Base-by-base conservation (phyloP, 2,329 filamentous ascomycete genomes). In the Scedosporium aurantiacum region DNA sequence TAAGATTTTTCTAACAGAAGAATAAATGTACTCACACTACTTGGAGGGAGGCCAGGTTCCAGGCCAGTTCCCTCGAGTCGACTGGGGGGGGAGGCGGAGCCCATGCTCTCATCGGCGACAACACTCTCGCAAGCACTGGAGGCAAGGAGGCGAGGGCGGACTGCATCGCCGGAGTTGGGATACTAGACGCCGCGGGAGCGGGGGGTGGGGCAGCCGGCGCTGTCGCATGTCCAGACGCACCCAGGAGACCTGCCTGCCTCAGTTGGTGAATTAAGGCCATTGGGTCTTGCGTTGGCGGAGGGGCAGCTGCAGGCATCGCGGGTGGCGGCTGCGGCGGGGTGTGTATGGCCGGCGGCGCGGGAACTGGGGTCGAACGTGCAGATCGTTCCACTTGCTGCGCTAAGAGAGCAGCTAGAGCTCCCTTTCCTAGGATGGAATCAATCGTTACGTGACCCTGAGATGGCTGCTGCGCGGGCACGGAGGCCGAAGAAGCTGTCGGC, bases 1-100 rank as follows among this genome's bases (percentile, higher is more conserved):
- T n/a, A 10, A 55, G 18, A n/a, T n/a, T 10, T 2, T 28, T 5
- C 14, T 21, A 23, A 16, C 14, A 14, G 23, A 27, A 28, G 50
- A 55, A 18, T 3, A 12, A 12, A 47, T 40, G 37, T 61, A 76
- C 84, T 75, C 79, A 90, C 84, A 88, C 83, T 74, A 74, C 71
- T 63, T 91, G 91, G 52, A 95, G 79, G 28, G 88, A 88, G 5
- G 82, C 79, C 3, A 85, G 79, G 61, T 83, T 86, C 66, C 93
- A 77, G 61, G 82, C 79, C 37, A 65, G 62, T 23, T 45, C 55
- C 18, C 45, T 61, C 12, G 52, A 40, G 21, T 61, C 67, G 66
- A 63, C 68, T 63, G 58, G 47, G 8, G 66, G 65, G 8, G 67
- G 59, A 7, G 58, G 58, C 18, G 63, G 61, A 23, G 52, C 54